These are phyloP conservation scores for Hortaea werneckii DNA, from an alignment of 2,329 filamentous ascomycete species.

Conservation along the genomic window DNA sequence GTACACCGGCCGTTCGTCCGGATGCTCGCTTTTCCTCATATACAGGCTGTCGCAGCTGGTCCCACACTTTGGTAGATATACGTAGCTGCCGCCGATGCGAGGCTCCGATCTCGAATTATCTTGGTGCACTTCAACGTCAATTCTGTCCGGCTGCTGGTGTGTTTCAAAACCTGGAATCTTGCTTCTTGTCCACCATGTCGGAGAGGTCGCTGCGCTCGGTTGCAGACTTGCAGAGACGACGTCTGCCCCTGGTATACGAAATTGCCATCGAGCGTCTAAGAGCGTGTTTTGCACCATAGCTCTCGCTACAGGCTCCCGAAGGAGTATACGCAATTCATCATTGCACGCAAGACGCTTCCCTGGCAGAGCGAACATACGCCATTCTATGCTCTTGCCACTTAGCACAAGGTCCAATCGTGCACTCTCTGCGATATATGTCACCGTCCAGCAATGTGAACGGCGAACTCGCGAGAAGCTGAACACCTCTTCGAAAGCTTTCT, in stretches of 20 bases:
- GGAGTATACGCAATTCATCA: slow-evolving; percentile 14
- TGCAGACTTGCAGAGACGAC: slow-evolving; percentile 8
- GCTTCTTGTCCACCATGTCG: slow-evolving; percentile 29
- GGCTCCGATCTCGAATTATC: slow-evolving; percentile 6
- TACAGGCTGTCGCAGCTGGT: slow-evolving; percentile 48
- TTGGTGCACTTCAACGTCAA: slow-evolving; percentile 28
- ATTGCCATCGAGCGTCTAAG: slow-evolving; percentile 30
- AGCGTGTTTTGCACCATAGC: slow-evolving; percentile 11
- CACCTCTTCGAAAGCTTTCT: slow-evolving; percentile 22
- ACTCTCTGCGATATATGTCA: slow-evolving; percentile 27
- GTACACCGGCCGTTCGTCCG: slow-evolving; percentile 31
- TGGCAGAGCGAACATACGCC: slow-evolving; percentile 22
- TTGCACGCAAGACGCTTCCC: slow-evolving; percentile 10
- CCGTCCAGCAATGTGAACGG: slow-evolving; percentile 30
- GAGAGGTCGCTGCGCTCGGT: slow-evolving; percentile 11
- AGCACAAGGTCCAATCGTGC: slow-evolving; percentile 31
- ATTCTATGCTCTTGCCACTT: slow-evolving; percentile 7
- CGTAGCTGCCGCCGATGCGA: slow-evolving; percentile 40
- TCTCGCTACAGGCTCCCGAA: slow-evolving; percentile 17
- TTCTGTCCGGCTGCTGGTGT: slow-evolving; percentile 34
- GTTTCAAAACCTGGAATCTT: slow-evolving; percentile 29
- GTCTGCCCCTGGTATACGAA: slow-evolving; percentile 30
- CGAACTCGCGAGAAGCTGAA: slow-evolving; percentile 27
- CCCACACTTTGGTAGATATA: slow-evolving; percentile 45
- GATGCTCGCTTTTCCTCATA: slow-evolving; percentile 26